phyloP scores from a whole-genome alignment of 2,329 filamentous ascomycete species.

The Aspergillus sp. region DNA sequence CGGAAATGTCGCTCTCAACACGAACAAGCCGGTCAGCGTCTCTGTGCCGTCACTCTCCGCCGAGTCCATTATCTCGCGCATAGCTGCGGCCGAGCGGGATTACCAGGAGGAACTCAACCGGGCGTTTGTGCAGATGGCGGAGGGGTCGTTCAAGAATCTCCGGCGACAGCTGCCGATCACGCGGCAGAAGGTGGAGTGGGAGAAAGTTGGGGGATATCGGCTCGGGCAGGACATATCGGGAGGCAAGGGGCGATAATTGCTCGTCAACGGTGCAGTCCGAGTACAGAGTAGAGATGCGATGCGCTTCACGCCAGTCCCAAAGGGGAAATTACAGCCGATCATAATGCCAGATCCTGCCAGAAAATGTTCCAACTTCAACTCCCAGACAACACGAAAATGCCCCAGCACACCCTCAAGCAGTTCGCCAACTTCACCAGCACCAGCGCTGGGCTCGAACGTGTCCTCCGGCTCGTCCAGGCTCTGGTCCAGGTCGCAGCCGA shows the following conservation, averaged over 20 bases:
- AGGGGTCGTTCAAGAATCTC: slow-evolving; percentile 89
- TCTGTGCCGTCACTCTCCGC: slow-evolving; percentile 53
- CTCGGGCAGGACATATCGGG: slow-evolving; percentile 72
- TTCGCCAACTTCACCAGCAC: slow-evolving; percentile 25
- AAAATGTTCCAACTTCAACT: neutral
- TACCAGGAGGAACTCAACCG: slow-evolving; percentile 95
- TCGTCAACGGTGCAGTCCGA: too few relatives aligned
- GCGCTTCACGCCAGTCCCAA: too few relatives aligned
- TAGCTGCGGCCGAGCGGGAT: slow-evolving; percentile 72
- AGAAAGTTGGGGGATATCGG: slow-evolving; percentile 90
- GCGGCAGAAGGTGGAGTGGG: slow-evolving; percentile 98
- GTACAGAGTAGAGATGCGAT: too few relatives aligned
- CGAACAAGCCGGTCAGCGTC: slow-evolving; percentile 64
- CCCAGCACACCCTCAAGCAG: slow-evolving; percentile 13
- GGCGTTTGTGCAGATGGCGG: slow-evolving; percentile 77
- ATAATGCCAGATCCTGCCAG: too few relatives aligned
- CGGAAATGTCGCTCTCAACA: slow-evolving; percentile 87
- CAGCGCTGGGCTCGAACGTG: slow-evolving; percentile 29
- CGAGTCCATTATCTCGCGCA: slow-evolving; percentile 66
- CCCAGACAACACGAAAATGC: neutral
- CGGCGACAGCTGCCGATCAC: slow-evolving; percentile 91
- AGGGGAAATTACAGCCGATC: too few relatives aligned
- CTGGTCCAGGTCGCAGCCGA: slow-evolving; percentile 24
- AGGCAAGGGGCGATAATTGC: slow-evolving; percentile 39
- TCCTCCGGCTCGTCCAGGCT: slow-evolving; percentile 31